Base-by-base conservation (phyloP, 768 basidiomycete species). In the Trametes elegans region DNA sequence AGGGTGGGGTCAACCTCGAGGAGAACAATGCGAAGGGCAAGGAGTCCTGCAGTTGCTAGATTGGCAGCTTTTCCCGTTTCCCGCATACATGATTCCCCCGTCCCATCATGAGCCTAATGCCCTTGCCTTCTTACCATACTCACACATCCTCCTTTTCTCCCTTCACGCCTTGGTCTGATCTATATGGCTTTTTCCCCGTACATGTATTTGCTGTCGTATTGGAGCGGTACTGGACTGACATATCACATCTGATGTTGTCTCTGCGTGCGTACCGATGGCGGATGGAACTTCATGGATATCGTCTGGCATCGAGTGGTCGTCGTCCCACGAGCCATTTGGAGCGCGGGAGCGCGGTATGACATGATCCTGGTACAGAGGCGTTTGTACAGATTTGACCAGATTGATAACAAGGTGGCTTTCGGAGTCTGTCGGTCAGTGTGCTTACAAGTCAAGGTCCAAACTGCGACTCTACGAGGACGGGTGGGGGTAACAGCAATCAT, bases 1-100 rank as follows among this genome's bases (percentile, higher is more conserved):
- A 78, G 61, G 82, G 78, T 52, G 76, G 74, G 39, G 87, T 93
- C 42, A 89, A 83, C 65, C 76, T 93, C 57, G 82, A 88, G 45
- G 84, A 84, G 70, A 83, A 81, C 65, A 73, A 78, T 52, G 63
- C 76, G 21, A 90, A 87, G 73, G 74, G 78, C 60, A 88, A 84
- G 72, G 85, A 89, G 57, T 86, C 82, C 34, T 93, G 90, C 76
- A 90, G 85, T 71, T 93, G 90, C 72, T 93, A 73, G 84, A 64
- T 53, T 13, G 60, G 57, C 50, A 13, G 35, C 48, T 3, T 36
- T 13, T 42, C 16, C 23, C 21, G 34, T 34, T 32, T 27, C 27
- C 23, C 11, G 3, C n/a, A 27, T 28, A 44, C 35, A 47, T 19
- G 52, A 44, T 49, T 49, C 57, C 52, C 47, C 51, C 52, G 19